Evolutionary conservation across 169 alveolate genomes (phyloP), one percentile per base, ranked within the genome.

Genomic region (Plasmodium yoelii): DNA sequence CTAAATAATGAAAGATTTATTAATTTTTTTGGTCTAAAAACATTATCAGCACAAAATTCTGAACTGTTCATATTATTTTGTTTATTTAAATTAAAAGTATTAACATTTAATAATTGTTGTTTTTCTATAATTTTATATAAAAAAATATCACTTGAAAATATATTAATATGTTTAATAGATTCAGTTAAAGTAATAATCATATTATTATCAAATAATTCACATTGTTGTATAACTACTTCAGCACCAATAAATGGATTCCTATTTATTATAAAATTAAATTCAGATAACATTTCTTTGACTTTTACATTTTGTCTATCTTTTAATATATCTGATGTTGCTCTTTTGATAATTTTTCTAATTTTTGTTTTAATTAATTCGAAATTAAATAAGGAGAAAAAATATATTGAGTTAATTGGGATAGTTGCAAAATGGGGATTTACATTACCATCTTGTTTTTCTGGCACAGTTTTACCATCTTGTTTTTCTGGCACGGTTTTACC

Each of bases 181-280:
- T 77, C 88, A 1, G 88, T 63, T 42, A 77, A 57, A n/a, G 88
- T 77, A n/a, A 77, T 64, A 13, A 77, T 77, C 88, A 77, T 77
- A 63, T 77, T 77, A 42, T 28, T 77, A 51, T 77, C 88, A 24
- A 77, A 77, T 4, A 77, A 24, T 34, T 77, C 88, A 51, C 88
- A 77, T 5, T 77, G 88, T n/a, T 77, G 77, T 1, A 77, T 22
- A 49, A 77, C 64, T 1, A 77, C 56, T 12, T 77, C 88, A 3
- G 88, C 18, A 1, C 70, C n/a, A 2, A 63, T 15, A 69, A 77
- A 77, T 19, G 88, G 88, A n/a, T 77, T 77, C 64, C 68, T 63
- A 44, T 77, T 64, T 4, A 77, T 77, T 15, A 63, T 55, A 18
- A 47, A 22, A 0, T 74, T 77, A 8, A 77, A 56, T 56, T 77